Evolutionary conservation across 768 basidiomycete genomes (phyloP).

Genomic region (Lentinus brumalis): DNA sequence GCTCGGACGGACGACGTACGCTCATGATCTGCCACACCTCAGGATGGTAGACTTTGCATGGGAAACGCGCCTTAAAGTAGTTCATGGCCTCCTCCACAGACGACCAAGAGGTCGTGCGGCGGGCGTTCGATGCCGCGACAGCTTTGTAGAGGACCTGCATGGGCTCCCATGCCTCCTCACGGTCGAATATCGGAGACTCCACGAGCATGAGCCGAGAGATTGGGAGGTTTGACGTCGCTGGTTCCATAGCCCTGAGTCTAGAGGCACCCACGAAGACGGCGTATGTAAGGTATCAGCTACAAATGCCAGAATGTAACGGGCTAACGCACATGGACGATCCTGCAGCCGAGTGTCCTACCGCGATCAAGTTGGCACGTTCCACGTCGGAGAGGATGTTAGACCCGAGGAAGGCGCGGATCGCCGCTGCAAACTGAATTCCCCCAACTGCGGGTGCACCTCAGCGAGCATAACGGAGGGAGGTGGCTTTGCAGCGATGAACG

Average conservation of each 20-base stretch:
- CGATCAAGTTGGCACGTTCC: not conserved
- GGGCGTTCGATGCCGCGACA: not conserved
- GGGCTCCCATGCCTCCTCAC: not conserved
- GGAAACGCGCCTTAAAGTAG: not conserved
- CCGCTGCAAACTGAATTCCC: not conserved
- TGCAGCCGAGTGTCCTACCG: not conserved
- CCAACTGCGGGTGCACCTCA: not conserved
- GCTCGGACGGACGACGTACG: not conserved
- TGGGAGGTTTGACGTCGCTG: slow-evolving; percentile 1
- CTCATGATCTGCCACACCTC: slow-evolving; percentile 10
- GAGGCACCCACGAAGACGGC: not conserved
- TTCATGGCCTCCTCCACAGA: not conserved
- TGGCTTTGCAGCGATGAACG: not conserved
- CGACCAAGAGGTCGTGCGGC: not conserved
- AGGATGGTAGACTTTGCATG: slow-evolving; percentile 4
- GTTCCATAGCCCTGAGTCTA: not conserved
- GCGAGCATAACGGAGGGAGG: not conserved
- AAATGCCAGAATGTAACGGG: not conserved
- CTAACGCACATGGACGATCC: not conserved
- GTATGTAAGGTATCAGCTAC: not conserved
- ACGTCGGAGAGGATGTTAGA: not conserved
- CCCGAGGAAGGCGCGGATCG: not conserved
- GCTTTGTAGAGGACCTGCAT: not conserved
- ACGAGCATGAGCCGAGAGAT: slow-evolving; percentile 2
- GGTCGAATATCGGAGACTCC: not conserved